Conservation (phyloP, 2,329 filamentous ascomycete genomes). For the Tolypocladium pustulatum region DNA sequence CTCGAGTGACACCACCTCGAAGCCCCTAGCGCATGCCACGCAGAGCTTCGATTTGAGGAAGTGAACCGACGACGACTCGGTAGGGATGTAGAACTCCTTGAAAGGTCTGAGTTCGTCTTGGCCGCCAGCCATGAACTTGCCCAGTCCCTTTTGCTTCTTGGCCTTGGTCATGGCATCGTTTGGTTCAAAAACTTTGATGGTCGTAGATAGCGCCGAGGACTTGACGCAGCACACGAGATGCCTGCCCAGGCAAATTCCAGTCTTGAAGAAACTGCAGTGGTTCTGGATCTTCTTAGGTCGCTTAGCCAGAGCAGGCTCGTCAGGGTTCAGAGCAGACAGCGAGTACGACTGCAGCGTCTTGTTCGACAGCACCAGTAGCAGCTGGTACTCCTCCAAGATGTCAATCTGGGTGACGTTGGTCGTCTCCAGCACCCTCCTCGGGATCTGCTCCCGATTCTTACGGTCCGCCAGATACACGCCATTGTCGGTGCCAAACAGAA, state of each 20-base stretch:
- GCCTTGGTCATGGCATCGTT: slow-evolving; percentile 90
- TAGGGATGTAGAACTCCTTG: slow-evolving; percentile 98
- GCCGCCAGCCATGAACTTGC: slow-evolving; percentile 87
- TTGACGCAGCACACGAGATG: slow-evolving; percentile 96
- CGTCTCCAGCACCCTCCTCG: slow-evolving; percentile 75
- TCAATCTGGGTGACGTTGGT: slow-evolving; percentile 90
- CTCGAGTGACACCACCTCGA: slow-evolving; percentile 93
- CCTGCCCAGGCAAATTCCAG: slow-evolving; percentile 85
- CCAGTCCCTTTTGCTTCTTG: slow-evolving; percentile 90
- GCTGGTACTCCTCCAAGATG: slow-evolving; percentile 87
- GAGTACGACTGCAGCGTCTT: slow-evolving; percentile 88
- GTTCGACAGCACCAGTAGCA: slow-evolving; percentile 84
- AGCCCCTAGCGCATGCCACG: slow-evolving; percentile 88
- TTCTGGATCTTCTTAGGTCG: slow-evolving; percentile 93
- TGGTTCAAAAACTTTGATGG: slow-evolving; percentile 98
- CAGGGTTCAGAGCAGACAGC: slow-evolving; percentile 73
- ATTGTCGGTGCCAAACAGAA: slow-evolving; percentile 89
- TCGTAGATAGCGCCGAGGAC: slow-evolving; percentile 83
- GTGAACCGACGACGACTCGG: slow-evolving; percentile 95
- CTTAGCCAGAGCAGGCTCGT: slow-evolving; percentile 71
- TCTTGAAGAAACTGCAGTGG: slow-evolving; percentile 97
- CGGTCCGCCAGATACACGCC: slow-evolving; percentile 90
- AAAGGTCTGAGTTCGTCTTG: slow-evolving; percentile 94
- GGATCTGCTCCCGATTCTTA: slow-evolving; percentile 72
- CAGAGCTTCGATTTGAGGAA: slow-evolving; percentile 95